These are phyloP conservation scores for Tephrocybe sp. DNA, from an alignment of 768 basidiomycete species.

Conservation along the genomic window DNA sequence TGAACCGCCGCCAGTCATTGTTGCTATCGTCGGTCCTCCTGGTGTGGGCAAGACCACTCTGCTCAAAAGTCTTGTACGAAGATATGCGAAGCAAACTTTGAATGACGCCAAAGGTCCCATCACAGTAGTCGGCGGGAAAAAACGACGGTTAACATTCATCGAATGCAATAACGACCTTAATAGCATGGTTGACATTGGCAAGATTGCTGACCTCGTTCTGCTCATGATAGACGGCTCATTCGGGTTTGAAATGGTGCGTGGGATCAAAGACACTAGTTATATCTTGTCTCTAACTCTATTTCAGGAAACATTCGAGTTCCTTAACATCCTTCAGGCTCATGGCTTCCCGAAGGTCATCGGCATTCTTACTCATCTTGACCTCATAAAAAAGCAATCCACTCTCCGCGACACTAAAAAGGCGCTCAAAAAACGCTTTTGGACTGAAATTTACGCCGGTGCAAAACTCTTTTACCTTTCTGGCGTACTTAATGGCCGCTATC, in stretches of 20 bases:
- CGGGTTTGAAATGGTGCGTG: conserved; percentile 94
- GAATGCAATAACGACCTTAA: conserved; percentile 98
- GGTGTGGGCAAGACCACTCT: conserved; percentile 97
- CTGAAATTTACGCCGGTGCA: conserved; percentile 97
- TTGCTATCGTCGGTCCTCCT: conserved; percentile 94
- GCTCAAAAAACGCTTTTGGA: conserved; percentile 98
- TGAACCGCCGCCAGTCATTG: conserved; percentile 88
- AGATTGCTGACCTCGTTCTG: conserved; percentile 93
- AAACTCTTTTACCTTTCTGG: conserved; percentile 98
- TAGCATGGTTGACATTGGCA: conserved; percentile 97
- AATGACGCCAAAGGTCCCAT: conserved; percentile 90
- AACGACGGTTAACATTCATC: conserved; percentile 88
- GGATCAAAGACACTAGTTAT: background rate
- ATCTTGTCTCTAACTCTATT: background rate
- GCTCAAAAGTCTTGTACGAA: conserved; percentile 83
- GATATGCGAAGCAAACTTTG: conserved; percentile 93
- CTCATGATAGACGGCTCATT: conserved; percentile 98
- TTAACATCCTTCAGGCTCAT: conserved; percentile 94
- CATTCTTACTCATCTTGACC: conserved; percentile 92
- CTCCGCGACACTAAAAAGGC: conserved; percentile 90
- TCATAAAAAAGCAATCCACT: conserved; percentile 88
- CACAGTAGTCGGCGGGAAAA: conserved; percentile 93
- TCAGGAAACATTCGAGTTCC: conserved; percentile 98
- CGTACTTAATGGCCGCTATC: conserved; percentile 95
- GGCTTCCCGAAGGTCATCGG: conserved; percentile 99